These are phyloP conservation scores for Alternaria gansuensis DNA, from an alignment of 2,329 filamentous ascomycete species.

Conservation along the genomic window DNA sequence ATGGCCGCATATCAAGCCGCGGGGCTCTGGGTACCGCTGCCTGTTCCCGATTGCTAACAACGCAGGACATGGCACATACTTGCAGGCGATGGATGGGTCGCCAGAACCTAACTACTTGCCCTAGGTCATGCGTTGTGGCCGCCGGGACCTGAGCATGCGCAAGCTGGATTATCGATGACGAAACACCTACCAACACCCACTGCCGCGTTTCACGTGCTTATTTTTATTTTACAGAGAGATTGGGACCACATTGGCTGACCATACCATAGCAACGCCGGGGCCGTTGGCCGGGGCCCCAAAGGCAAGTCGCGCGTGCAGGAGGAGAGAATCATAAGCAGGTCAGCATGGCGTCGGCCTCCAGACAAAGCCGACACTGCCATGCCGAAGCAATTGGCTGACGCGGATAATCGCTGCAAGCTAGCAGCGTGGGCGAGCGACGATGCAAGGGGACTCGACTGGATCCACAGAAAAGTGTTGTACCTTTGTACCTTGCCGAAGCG, in stretches of 20 bases:
- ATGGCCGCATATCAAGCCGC: conserved; percentile 24
- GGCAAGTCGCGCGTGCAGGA: conserved; percentile 19
- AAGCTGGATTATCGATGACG: conserved; percentile 24
- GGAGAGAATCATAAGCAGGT: conserved; percentile 33
- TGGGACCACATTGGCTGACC: conserved; percentile 23
- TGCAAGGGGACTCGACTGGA: conserved; percentile 51
- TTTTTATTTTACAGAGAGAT: conserved; percentile 7
- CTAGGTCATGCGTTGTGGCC: conserved; percentile 14
- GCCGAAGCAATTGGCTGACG: conserved; percentile 37
- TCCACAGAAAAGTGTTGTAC: conserved; percentile 46
- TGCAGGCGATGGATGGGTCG: conserved; percentile 20
- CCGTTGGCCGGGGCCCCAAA: conserved; percentile 22
- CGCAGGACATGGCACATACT: conserved; percentile 25
- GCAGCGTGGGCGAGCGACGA: conserved; percentile 40
- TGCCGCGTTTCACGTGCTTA: conserved; percentile 45
- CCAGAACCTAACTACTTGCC: conserved; percentile 12
- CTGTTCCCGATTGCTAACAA: conserved; percentile 27
- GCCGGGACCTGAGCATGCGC: conserved; percentile 26
- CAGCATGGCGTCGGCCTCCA: conserved; percentile 19
- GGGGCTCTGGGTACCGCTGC: conserved; percentile 25
- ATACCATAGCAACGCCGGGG: conserved; percentile 14
- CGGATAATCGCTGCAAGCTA: conserved; percentile 41
- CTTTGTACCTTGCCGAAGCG: conserved; percentile 55
- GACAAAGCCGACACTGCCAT: conserved; percentile 28
- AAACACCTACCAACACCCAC: conserved; percentile 25